Percentiles rank a stretch among this genome's conserved stretches.
Evolutionary conservation across 768 basidiomycete genomes (phyloP).

Genomic region (Multifurca ochricompacta): DNA sequence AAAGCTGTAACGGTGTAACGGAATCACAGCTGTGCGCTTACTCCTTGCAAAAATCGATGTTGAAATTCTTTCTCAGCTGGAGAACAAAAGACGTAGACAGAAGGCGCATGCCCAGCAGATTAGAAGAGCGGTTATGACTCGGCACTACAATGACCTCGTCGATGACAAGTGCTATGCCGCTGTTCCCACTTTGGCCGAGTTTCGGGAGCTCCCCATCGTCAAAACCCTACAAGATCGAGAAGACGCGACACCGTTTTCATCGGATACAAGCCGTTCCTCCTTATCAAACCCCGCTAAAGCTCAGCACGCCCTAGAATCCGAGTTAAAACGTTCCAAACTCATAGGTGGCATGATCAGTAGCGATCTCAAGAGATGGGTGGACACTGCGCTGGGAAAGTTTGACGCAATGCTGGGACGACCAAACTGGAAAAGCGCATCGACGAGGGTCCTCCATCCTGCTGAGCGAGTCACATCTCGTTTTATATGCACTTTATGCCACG

Average conservation of each 20-base stretch:
- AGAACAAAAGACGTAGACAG: constrained; percentile 25
- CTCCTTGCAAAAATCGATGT: constrained; percentile 23
- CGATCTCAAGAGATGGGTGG: constrained; percentile 44
- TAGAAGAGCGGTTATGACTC: constrained; percentile 32
- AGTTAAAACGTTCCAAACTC: constrained; percentile 25
- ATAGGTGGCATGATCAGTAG: constrained; percentile 33
- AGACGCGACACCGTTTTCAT: not conserved
- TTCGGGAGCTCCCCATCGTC: constrained; percentile 43
- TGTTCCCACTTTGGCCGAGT: constrained; percentile 41
- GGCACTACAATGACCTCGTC: constrained; percentile 40
- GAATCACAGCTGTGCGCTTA: constrained; percentile 28
- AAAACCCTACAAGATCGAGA: constrained; percentile 28
- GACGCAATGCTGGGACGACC: constrained; percentile 41
- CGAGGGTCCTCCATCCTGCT: constrained; percentile 42
- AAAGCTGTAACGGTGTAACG: not conserved
- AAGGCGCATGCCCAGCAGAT: constrained; percentile 25
- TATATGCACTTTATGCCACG: constrained; percentile 45
- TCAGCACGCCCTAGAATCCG: not conserved
- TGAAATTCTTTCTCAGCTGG: constrained; percentile 26
- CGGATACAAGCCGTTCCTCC: not conserved
- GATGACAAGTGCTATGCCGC: constrained; percentile 26
- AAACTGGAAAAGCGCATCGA: constrained; percentile 45
- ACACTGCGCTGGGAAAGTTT: constrained; percentile 37
- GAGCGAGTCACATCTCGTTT: constrained; percentile 54
- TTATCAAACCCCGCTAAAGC: not conserved